Evolutionary conservation across 192 early-diverging fungal species (phyloP), one percentile per base, ranked within the genome.

Genomic region (Gaertneriomyces sp.): DNA sequence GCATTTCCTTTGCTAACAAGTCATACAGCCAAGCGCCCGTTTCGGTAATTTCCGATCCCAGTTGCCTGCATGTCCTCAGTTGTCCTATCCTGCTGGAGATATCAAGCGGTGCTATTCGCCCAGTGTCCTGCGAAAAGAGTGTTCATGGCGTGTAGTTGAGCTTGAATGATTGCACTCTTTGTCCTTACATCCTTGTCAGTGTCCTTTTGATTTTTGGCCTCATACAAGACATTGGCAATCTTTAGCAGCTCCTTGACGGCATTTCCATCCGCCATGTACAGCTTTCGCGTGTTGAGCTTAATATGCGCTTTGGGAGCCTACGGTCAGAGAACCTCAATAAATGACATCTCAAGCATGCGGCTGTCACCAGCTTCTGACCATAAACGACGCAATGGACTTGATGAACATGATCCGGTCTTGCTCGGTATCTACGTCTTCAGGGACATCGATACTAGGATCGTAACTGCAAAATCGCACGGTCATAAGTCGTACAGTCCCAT

Each of bases 191-290:
- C 77, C 16, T 61, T 64, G 11, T 50, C 42, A n/a, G 9, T 38
- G 6, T 25, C 40, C 39, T 66, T 54, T 17, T 52, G 45, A n/a
- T 42, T 39, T 42, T 25, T 72, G 0, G 82, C 82, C 42, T 78
- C 68, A 42, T 77, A 70, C 51, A 79, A 60, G 6, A 81, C 39
- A 40, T 72, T 59, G 25, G 69, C 74, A 33, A 84, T 68, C 63
- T 84, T 84, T 50, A 71, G 17, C 33, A 84, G 60, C 51, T 84
- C 82, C 53, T 70, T 73, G 43, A 84, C 82, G 5, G 79, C 79
- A 49, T 70, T 73, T 5, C 79, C 79, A 57, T 84, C 82, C 1
- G 79, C 82, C 61, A 69, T 74, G 66, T 84, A 84, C 7, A 84
- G 61, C 53, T 74, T 80, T 25, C 74, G 64, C 0, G 79, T 78